A percentile compares a stretch with the other conserved stretches of the same genome.
Evolutionary conservation across 257 asterid genomes (phyloP).

Genomic region (Vinca minor): DNA sequence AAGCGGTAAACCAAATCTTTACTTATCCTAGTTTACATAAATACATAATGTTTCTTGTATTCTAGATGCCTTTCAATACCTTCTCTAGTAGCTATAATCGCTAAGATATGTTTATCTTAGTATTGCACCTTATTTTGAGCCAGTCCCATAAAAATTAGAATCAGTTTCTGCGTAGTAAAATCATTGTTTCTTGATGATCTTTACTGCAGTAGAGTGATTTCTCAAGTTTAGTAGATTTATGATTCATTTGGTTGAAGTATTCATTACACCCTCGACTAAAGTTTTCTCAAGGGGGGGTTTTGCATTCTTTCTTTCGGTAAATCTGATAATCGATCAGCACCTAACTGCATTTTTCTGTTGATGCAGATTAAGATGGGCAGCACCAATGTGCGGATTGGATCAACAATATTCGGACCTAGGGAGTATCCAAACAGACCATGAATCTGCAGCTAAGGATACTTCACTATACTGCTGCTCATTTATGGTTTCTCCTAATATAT

Average conservation of each 20-base stretch:
- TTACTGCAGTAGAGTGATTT: background rate
- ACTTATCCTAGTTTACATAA: background rate
- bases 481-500: no score
- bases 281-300: background rate
- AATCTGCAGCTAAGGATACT: constrained; percentile 5
- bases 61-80: no score
- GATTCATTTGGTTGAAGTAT: background rate
- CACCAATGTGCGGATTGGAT: constrained; percentile 77
- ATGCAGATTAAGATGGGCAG: constrained; percentile 89
- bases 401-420: constrained; percentile 85
- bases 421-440: constrained; percentile 59
- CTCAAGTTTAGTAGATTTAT: background rate
- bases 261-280: background rate
- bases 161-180: background rate
- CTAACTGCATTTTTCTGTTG: constrained; percentile 12
- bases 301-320: background rate
- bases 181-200: background rate
- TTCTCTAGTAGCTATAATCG: background rate
- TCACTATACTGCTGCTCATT: background rate
- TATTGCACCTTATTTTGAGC: background rate
- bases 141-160: background rate
- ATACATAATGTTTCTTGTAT: background rate
- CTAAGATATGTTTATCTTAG: background rate
- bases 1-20: constrained; percentile 43
- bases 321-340: background rate